Conservation (phyloP, 768 basidiomycete genomes). For the Gloeostereum incarnatum region DNA sequence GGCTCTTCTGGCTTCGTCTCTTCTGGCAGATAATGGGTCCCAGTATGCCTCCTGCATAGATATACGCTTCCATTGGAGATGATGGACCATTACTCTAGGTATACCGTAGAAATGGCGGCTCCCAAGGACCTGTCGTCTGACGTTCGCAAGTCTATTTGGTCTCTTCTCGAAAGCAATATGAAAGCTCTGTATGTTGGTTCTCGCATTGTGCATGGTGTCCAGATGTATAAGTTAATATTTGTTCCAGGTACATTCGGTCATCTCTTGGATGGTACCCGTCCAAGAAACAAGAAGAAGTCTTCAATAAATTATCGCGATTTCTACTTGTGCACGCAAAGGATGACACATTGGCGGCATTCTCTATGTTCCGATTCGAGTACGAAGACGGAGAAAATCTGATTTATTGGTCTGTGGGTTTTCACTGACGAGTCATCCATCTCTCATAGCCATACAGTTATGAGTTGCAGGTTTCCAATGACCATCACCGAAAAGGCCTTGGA, state of each 20-base stretch:
- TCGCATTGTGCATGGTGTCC: neutral
- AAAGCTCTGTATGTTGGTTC: slow-evolving; percentile 27
- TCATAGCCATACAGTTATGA: slow-evolving; percentile 52
- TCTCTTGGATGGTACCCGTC: slow-evolving; percentile 60
- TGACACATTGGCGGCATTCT: slow-evolving; percentile 24
- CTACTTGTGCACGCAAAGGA: slow-evolving; percentile 28
- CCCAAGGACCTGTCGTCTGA: slow-evolving; percentile 22
- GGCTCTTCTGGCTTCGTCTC: neutral
- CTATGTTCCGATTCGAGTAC: slow-evolving; percentile 67
- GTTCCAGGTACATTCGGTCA: slow-evolving; percentile 40
- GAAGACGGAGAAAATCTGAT: slow-evolving; percentile 52
- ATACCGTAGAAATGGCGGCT: neutral
- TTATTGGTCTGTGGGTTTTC: slow-evolving; percentile 48
- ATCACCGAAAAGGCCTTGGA: slow-evolving; percentile 51
- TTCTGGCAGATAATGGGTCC: neutral
- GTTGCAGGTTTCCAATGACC: slow-evolving; percentile 43
- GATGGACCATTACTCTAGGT: neutral
- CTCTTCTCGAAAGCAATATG: slow-evolving; percentile 52
- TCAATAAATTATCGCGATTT: slow-evolving; percentile 51
- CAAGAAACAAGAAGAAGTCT: slow-evolving; percentile 51
- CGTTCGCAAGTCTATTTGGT: slow-evolving; percentile 41
- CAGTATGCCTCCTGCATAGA: neutral
- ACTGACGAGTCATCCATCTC: neutral
- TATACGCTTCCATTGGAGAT: neutral
- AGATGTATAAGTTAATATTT: neutral